phyloP scores from a whole-genome alignment of 2,329 filamentous ascomycete species.

The Metarhizium robertsii region DNA sequence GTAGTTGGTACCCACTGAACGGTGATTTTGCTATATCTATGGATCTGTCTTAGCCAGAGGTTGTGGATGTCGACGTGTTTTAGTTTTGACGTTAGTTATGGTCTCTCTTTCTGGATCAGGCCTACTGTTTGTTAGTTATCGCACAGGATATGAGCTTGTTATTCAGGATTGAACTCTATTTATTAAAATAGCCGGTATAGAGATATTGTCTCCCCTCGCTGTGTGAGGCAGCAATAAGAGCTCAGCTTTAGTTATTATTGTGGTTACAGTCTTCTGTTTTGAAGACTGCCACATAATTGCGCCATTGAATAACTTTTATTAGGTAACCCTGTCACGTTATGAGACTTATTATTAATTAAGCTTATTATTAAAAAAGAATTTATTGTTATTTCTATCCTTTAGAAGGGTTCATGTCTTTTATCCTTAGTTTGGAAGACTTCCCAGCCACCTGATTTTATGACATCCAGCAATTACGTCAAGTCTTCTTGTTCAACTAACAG shows the following conservation, averaged over 20 bases:
- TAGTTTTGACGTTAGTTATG: not conserved
- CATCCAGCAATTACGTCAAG: too few relatives aligned
- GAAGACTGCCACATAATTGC: too few relatives aligned
- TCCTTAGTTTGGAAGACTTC: too few relatives aligned
- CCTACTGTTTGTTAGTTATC: not conserved
- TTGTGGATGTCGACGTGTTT: not conserved
- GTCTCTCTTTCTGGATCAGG: not conserved
- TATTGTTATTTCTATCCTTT: too few relatives aligned
- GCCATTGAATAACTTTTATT: too few relatives aligned
- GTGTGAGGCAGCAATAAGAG: not conserved
- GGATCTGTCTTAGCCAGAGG: not conserved
- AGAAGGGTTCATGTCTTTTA: too few relatives aligned
- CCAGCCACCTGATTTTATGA: too few relatives aligned
- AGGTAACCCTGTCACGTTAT: too few relatives aligned
- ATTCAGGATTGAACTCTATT: not conserved
- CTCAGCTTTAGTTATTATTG: not conserved
- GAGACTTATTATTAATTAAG: too few relatives aligned
- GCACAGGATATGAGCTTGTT: not conserved
- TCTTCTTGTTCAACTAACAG: too few relatives aligned
- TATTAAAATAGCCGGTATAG: not conserved
- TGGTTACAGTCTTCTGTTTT: not conserved
- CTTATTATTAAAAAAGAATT: too few relatives aligned
- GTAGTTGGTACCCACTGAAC: not conserved
- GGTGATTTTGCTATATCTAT: not conserved
- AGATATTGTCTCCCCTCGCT: not conserved